Base-by-base conservation (phyloP, 1,284 basidiomycete species). In the Rhodofomes roseus region DNA sequence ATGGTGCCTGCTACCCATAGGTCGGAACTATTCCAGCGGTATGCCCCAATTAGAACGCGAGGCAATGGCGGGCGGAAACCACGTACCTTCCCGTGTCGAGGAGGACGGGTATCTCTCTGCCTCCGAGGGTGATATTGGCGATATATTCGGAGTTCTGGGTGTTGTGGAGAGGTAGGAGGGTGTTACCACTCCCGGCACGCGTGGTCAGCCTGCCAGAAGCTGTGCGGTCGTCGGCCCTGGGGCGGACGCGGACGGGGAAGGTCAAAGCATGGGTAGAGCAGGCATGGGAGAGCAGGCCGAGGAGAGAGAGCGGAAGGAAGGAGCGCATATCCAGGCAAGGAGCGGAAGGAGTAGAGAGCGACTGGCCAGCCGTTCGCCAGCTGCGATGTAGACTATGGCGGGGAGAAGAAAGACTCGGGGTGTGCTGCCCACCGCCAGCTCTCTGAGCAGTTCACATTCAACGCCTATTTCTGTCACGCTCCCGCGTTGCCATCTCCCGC, bases 1-100 rank as follows among this genome's bases (percentile, higher is more conserved):
- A 79, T 75, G 55, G 70, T 68, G 4, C 73, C 75, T 8, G 81
- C 76, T 14, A 85, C 83, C 86, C 86, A 89, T 18, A 89, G 72
- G 70, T 89, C 87, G 46, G 86, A 87, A 63, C 86, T 87, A 44
- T 34, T 54, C n/a, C 46, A 59, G 8, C 48, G 20, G 12, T 48
- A 46, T 6, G 57, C 37, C 44, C 43, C 54, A n/a, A 55, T n/a
- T n/a, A 52, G 36, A 55, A 54, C 29, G 48, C 43, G 25, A 59
- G n/a, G 18, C 25, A 39, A 29, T 4, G 1, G 3, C n/a, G 23
- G 14, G 29, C 25, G 27, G 3, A 22, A 41, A 58, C 54, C 64
- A 20, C 59, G 22, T n/a, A 75, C 76, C 75, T 77, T 56, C 77
- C 77, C 14, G 76, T 77, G 61, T 78, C 77, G 50, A 78, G 66